phyloP scores from a whole-genome alignment of 2,329 filamentous ascomycete genomes.

The Claviceps maximensis region DNA sequence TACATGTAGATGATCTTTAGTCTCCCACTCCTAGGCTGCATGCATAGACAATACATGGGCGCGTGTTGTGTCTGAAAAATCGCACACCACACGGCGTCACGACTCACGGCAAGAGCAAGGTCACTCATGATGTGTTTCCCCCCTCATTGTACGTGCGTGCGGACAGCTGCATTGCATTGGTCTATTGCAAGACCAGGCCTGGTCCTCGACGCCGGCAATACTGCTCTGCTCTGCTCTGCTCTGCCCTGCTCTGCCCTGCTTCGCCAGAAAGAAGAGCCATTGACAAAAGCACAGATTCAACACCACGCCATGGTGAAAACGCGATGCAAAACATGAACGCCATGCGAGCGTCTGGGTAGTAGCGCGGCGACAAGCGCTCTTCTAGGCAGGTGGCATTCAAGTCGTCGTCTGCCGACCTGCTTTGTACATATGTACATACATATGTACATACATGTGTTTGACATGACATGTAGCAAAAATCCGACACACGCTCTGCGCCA shows the following conservation, averaged over 20 bases:
- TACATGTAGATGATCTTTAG: neutral
- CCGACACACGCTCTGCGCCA: neutral
- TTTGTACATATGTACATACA: neutral
- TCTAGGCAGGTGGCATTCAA: constrained; percentile 6
- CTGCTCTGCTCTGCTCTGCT: neutral
- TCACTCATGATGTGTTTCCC: neutral
- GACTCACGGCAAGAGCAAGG: neutral
- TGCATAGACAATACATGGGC: neutral
- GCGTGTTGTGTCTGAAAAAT: neutral
- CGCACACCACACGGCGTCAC: constrained; percentile 5
- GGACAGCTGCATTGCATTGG: neutral
- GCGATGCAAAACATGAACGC: neutral
- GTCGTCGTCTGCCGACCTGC: neutral
- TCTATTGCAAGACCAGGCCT: neutral
- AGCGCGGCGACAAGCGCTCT: neutral
- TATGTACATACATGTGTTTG: too few species aligned
- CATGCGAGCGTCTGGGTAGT: neutral
- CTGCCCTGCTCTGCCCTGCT: neutral
- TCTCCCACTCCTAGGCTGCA: neutral
- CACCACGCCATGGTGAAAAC: neutral
- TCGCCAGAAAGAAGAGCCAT: neutral
- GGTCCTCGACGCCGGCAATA: neutral
- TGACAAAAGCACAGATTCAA: neutral
- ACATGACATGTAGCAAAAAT: too few species aligned
- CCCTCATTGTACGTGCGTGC: neutral